Conservation (phyloP, 2,329 filamentous ascomycete genomes). For the Fusarium camptoceras region DNA sequence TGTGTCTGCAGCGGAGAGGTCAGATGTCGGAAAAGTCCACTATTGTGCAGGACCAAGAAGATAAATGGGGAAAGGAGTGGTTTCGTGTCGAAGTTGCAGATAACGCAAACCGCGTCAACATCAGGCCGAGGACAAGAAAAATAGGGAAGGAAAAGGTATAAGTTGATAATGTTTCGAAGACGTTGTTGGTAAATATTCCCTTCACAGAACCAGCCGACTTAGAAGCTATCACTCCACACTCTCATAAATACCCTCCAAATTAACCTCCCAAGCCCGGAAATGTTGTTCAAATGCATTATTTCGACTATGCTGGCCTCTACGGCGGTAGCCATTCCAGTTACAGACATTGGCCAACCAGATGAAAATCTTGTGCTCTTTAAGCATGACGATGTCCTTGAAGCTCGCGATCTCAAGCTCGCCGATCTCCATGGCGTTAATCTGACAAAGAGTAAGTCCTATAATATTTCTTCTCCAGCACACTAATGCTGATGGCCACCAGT, state of each 20-base stretch:
- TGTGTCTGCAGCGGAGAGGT: too few relatives aligned
- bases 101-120: too few relatives aligned
- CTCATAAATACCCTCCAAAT: neutral
- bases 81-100: too few relatives aligned
- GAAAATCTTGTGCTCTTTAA: neutral
- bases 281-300: neutral
- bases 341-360: neutral
- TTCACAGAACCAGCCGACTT: neutral
- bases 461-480: too few relatives aligned
- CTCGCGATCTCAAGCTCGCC: neutral
- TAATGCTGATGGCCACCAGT: neutral
- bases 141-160: too few relatives aligned
- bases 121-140: too few relatives aligned
- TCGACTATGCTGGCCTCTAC: neutral
- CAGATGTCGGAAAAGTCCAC: too few relatives aligned
- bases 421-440: neutral
- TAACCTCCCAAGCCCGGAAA: neutral
- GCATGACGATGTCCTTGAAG: neutral
- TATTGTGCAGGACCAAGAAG: too few relatives aligned
- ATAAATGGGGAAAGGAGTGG: too few relatives aligned
- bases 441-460: neutral
- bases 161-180: too few relatives aligned
- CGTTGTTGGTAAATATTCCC: neutral
- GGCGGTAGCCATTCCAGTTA: neutral
- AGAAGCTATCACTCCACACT: rapidly evolving